A percentile compares a stretch with the other conserved stretches of the same genome.
phyloP scores from a whole-genome alignment of 306 rosid species.

The Fagus sylvatica region DNA sequence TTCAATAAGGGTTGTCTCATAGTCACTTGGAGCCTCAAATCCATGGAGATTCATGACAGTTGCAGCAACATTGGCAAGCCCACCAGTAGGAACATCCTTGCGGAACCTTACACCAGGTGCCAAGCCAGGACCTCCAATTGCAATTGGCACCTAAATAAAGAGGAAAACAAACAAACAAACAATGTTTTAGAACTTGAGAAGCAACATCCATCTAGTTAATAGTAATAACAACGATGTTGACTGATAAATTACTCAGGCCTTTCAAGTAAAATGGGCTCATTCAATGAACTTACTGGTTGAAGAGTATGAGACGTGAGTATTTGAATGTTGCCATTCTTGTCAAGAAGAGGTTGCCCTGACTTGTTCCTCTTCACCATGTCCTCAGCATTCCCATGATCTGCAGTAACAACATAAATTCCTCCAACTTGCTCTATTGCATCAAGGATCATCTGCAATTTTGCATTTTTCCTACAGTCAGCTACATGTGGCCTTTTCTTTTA shows the following conservation, averaged over 20 bases:
- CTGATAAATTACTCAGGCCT: neutral
- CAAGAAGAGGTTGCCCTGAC: constrained; percentile 73
- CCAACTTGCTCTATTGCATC: constrained; percentile 93
- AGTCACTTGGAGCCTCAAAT: constrained; percentile 87
- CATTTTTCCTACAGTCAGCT: neutral
- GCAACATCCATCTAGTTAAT: neutral
- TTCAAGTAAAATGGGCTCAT: neutral
- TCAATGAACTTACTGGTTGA: constrained; percentile 70
- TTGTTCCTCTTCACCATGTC: constrained; percentile 98
- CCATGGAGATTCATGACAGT: constrained; percentile 98
- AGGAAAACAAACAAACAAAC: neutral
- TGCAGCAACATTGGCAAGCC: constrained; percentile 94
- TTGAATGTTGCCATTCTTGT: constrained; percentile 85
- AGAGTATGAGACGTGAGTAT: constrained; percentile 96
- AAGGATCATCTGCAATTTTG: constrained; percentile 69
- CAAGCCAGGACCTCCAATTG: constrained; percentile 97
- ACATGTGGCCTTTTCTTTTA: neutral
- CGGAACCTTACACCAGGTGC: constrained; percentile 69
- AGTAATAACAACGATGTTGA: neutral
- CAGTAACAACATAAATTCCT: constrained; percentile 96
- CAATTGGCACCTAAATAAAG: constrained; percentile 76
- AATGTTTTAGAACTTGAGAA: constrained; percentile 8
- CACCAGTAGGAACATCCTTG: constrained; percentile 71
- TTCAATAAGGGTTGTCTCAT: constrained; percentile 80
- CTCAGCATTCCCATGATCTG: constrained; percentile 98